Evolutionary conservation across 331 rosid genomes (phyloP).

Genomic region (Arachis monticola): DNA sequence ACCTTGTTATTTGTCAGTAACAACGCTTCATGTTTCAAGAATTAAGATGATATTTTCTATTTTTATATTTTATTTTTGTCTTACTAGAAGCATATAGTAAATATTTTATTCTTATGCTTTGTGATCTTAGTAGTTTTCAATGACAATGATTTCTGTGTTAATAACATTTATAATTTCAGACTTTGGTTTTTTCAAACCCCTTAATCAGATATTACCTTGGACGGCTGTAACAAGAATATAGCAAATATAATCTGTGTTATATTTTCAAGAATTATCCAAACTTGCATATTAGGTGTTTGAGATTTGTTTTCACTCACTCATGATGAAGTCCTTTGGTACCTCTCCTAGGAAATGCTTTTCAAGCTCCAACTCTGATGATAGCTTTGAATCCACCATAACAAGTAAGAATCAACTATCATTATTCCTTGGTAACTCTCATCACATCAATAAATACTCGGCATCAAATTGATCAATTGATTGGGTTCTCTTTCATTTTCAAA

Average conservation of each 20-base stretch:
- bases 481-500: neutral
- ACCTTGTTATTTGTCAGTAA: constrained; percentile 22
- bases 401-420: constrained; percentile 35
- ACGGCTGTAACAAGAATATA: neutral
- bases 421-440: neutral
- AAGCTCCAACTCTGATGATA: constrained; percentile 38
- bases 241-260: neutral
- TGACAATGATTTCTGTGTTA: neutral
- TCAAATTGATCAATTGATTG: neutral
- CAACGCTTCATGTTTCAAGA: neutral
- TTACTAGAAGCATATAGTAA: neutral
- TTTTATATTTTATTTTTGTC: neutral
- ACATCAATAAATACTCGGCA: neutral
- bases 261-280: constrained; percentile 16
- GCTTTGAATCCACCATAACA: constrained; percentile 37
- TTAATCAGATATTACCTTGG: constrained; percentile 9
- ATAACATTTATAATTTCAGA: neutral
- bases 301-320: constrained; percentile 24
- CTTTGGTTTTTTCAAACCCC: neutral
- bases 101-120: neutral
- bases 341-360: constrained; percentile 33
- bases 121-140: neutral
- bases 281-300: constrained; percentile 24
- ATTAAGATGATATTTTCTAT: neutral
- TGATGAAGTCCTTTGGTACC: constrained; percentile 38